A percentile compares a stretch with the other conserved stretches of the same genome.
Evolutionary conservation across 495 filamentous ascomycete genomes (phyloP).

Genomic region (Neurospora tetrasperma): DNA sequence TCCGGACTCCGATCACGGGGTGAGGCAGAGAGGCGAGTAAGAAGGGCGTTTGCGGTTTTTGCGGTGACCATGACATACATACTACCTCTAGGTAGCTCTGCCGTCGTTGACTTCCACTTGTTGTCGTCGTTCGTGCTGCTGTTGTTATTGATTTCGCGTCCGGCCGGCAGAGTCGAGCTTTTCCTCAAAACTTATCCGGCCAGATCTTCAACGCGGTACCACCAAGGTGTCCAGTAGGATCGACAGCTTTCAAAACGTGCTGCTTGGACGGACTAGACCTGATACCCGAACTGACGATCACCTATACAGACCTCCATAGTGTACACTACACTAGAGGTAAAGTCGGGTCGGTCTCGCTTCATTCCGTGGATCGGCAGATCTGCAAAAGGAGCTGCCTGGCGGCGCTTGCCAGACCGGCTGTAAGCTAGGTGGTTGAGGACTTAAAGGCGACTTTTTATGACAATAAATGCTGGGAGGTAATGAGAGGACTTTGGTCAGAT

Average conservation of each 20-base stretch:
- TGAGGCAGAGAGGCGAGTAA: not conserved
- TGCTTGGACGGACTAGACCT: not conserved
- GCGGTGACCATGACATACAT: not conserved
- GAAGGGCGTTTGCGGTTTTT: not conserved
- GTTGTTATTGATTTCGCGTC: not conserved
- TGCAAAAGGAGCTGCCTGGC: not conserved
- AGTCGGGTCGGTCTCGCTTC: not conserved
- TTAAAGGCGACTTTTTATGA: not conserved
- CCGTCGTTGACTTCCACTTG: not conserved
- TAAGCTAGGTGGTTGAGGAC: not conserved
- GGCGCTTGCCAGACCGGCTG: not conserved
- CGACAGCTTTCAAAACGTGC: slow-evolving; percentile 7
- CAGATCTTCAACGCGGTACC: not conserved
- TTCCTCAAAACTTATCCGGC: not conserved
- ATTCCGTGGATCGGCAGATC: not conserved
- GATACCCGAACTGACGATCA: not conserved
- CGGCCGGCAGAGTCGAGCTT: not conserved
- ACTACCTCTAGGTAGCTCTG: not conserved
- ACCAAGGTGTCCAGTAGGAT: slow-evolving; percentile 8
- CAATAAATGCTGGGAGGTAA: not conserved
- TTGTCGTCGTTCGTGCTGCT: no score
- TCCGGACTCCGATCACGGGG: not conserved
- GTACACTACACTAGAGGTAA: not conserved
- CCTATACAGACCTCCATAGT: no score
- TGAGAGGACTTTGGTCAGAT: not conserved